Conservation (phyloP, 2,329 filamentous ascomycete genomes). For the Cadophora gregata region DNA sequence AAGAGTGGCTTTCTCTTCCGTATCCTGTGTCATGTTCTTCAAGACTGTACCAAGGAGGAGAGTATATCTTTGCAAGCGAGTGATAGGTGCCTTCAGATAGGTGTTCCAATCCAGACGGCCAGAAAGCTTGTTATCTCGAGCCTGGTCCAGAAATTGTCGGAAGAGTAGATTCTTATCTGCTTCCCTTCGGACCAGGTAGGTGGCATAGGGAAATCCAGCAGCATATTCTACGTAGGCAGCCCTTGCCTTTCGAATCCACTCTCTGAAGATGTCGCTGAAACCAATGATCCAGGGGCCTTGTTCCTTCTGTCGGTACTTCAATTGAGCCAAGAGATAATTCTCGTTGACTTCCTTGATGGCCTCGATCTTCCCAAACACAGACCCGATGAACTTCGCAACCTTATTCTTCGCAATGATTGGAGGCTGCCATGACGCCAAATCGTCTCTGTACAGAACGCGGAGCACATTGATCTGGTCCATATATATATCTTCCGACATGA, state of each 20-base stretch:
- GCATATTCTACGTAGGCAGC: constrained; percentile 91
- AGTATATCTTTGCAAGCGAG: constrained; percentile 87
- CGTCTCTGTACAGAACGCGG: constrained; percentile 83
- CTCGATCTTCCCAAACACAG: constrained; percentile 92
- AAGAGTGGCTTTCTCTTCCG: constrained; percentile 88
- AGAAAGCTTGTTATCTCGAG: constrained; percentile 77
- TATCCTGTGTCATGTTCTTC: constrained; percentile 82
- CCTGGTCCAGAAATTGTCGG: constrained; percentile 81
- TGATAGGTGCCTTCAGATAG: constrained; percentile 92
- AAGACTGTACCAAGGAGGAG: constrained; percentile 83
- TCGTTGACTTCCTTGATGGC: constrained; percentile 90
- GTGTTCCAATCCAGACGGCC: constrained; percentile 91
- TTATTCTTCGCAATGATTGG: constrained; percentile 81
- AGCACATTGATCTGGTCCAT: constrained; percentile 90
- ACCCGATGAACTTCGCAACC: constrained; percentile 77
- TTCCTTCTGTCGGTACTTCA: constrained; percentile 96
- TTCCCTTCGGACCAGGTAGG: constrained; percentile 83
- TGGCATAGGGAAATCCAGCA: constrained; percentile 82
- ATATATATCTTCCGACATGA: constrained; percentile 89
- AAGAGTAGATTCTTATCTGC: constrained; percentile 85
- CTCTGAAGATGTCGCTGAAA: constrained; percentile 95
- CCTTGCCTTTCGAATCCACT: constrained; percentile 97
- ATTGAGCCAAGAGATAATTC: constrained; percentile 86
- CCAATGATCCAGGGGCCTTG: constrained; percentile 94
- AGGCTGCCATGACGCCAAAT: constrained; percentile 73